These are phyloP conservation scores for Shiraia bambusicola DNA, from an alignment of 2,329 filamentous ascomycete genomes.

Conservation along the genomic window DNA sequence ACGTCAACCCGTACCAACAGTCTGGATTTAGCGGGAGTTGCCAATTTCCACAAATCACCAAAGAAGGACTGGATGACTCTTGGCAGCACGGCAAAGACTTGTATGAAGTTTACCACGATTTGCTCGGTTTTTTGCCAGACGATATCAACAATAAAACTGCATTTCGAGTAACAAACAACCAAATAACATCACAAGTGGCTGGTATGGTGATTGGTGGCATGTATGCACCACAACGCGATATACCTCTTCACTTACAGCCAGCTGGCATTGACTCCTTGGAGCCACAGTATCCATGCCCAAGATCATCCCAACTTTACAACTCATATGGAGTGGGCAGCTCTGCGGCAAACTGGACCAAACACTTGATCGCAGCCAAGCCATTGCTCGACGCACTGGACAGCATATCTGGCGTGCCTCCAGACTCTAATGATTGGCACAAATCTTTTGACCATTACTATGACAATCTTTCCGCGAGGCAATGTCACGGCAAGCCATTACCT, in stretches of 20 bases:
- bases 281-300: slow-evolving; percentile 67
- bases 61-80: slow-evolving; percentile 70
- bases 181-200: slow-evolving; percentile 79
- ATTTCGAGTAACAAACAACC: slow-evolving; percentile 78
- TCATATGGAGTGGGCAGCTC: slow-evolving; percentile 50
- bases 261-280: slow-evolving; percentile 69
- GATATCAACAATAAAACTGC: slow-evolving; percentile 49
- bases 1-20: slow-evolving; percentile 66
- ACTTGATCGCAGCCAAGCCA: slow-evolving; percentile 58
- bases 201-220: slow-evolving; percentile 73
- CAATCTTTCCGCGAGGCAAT: slow-evolving; percentile 76
- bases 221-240: slow-evolving; percentile 35
- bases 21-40: slow-evolving; percentile 72
- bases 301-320: slow-evolving; percentile 50
- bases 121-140: slow-evolving; percentile 67
- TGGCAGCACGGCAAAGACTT: slow-evolving; percentile 76
- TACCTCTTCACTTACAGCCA: slow-evolving; percentile 52
- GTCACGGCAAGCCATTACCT: slow-evolving; percentile 71
- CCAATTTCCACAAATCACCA: slow-evolving; percentile 79
- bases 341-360: slow-evolving; percentile 59
- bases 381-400: slow-evolving; percentile 65
- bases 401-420: slow-evolving; percentile 64
- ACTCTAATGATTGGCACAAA: slow-evolving; percentile 64
- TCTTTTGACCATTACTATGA: slow-evolving; percentile 83
- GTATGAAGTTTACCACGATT: slow-evolving; percentile 71